Evolutionary conservation across 768 basidiomycete genomes (phyloP).

Genomic region (Termitomyces sp.): DNA sequence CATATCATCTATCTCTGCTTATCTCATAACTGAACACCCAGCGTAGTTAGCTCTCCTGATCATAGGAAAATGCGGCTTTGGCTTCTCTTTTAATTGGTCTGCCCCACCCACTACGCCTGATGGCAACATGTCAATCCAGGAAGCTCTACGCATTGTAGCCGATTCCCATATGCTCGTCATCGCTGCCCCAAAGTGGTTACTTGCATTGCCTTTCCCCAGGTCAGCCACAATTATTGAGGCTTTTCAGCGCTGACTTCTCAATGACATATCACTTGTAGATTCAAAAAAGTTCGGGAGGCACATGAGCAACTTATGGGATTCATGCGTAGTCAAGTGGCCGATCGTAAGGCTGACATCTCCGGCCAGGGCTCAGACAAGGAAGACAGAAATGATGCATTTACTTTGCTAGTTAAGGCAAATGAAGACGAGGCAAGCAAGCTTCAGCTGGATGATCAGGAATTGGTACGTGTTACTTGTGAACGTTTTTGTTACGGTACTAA

Average conservation of each 20-base stretch:
- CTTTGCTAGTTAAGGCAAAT: conserved; percentile 42
- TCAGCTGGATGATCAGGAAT: conserved; percentile 35
- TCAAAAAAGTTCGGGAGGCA: conserved; percentile 24
- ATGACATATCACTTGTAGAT: no score
- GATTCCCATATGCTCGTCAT: conserved; percentile 24
- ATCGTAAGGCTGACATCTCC: conserved; percentile 28
- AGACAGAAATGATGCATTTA: conserved; percentile 32
- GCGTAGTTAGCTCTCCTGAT: conserved; percentile 38
- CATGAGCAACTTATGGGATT: conserved; percentile 28
- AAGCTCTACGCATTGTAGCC: conserved; percentile 31
- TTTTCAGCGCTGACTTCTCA: no score
- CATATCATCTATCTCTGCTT: neutral
- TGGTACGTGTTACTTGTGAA: conserved; percentile 24
- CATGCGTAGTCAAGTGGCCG: conserved; percentile 34
- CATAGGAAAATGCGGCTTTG: conserved; percentile 45
- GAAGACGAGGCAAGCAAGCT: conserved; percentile 39
- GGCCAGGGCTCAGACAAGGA: conserved; percentile 4
- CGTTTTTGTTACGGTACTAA: neutral
- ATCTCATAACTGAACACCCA: neutral
- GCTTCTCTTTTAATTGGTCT: conserved; percentile 39
- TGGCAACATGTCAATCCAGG: conserved; percentile 35
- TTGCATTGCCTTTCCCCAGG: conserved; percentile 32
- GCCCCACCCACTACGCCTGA: conserved; percentile 32
- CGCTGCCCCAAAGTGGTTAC: conserved; percentile 35
- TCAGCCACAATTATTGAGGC: no score